Evolutionary conservation across 768 basidiomycete genomes (phyloP), one percentile per base, ranked within the genome.

Genomic region (Naematelia encephala): DNA sequence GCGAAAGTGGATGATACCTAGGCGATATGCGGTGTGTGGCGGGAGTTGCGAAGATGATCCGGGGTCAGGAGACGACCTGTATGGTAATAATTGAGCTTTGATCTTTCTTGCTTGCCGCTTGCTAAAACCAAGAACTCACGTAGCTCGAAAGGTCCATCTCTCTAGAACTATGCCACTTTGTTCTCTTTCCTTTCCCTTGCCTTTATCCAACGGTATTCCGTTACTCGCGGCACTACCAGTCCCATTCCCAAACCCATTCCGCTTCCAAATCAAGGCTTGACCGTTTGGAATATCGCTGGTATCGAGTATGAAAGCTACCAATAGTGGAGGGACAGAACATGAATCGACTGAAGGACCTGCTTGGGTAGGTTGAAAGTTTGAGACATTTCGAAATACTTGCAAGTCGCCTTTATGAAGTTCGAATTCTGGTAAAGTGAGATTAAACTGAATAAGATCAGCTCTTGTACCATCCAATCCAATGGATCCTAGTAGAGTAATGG

Each of bases 301-400:
- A 54, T 77, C 75, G 10, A 77, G 65, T 2, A 73, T 75, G 59
- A 77, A 77, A 8, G 75, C 75, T 21, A 77, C 62, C 5, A 77
- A 61, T 4, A 76, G 60, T 1, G 75, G 75, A 22, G 75, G 75
- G 27, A 74, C 60, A 4, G 57, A 49, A 23, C 49, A 59, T 34
- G 61, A 46, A 21, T 59, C 54, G n/a, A 52, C 34, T 27, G 60
- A 13, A 3, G 53, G 13, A 19, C 52, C 51, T 3, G 51, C 21
- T 16, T 50, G 51, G 23, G 56, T 61, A n/a, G 68, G 58, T 23
- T 48, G 68, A 26, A 54, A 68, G 2, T 56, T 29, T 23, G 74
- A 75, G 10, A 75, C 54, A 12, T 64, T 60, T 13, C 62, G 62
- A 53, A 74, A 77, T 23, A 72, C 57, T 50, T 60, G 46, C 4